A percentile compares a stretch with the other conserved stretches of the same genome.
These are phyloP conservation scores for Nemania serpens DNA, from an alignment of 2,329 filamentous ascomycete species.

Conservation along the genomic window DNA sequence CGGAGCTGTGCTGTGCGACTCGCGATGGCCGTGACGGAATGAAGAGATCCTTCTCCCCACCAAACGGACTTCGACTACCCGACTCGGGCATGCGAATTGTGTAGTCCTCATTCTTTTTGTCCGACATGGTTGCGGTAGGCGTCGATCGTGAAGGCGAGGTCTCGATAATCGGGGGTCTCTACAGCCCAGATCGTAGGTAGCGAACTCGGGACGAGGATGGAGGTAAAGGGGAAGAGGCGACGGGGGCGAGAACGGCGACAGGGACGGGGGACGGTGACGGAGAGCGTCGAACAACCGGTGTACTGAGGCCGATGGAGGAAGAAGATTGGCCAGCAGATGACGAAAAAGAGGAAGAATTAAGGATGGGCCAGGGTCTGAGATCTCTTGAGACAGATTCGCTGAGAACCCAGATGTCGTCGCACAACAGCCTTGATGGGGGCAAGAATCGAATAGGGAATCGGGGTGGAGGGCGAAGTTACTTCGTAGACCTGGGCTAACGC, in stretches of 20 bases:
- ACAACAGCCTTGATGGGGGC: slow-evolving; percentile 3
- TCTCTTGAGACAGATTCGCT: slow-evolving; percentile 18
- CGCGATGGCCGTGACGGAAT: slow-evolving; percentile 43
- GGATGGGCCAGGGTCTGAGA: slow-evolving; percentile 16
- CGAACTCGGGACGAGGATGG: slow-evolving; percentile 5
- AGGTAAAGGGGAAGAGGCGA: slow-evolving; percentile 14
- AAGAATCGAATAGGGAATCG: neutral
- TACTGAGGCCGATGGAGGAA: slow-evolving; percentile 2
- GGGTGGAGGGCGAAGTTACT: slow-evolving; percentile 1
- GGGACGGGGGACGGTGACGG: neutral
- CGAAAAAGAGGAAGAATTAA: neutral
- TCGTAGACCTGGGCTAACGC: slow-evolving; percentile 3
- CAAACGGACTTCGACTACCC: slow-evolving; percentile 51
- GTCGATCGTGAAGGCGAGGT: neutral
- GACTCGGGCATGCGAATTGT: slow-evolving; percentile 71
- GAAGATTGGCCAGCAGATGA: slow-evolving; percentile 13
- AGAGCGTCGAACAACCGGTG: slow-evolving; percentile 5
- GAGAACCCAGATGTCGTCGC: slow-evolving; percentile 13
- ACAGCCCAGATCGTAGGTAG: neutral
- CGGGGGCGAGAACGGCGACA: neutral
- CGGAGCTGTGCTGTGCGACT: slow-evolving; percentile 45
- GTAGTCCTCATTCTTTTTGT: slow-evolving; percentile 89
- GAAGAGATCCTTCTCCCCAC: slow-evolving; percentile 59
- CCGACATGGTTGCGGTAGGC: slow-evolving; percentile 65
- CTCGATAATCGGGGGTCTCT: slow-evolving; percentile 7